Percentiles rank a stretch among this genome's conserved stretches.
Evolutionary conservation across 305 asterid genomes (phyloP).

Genomic region (Rubia peregrina): DNA sequence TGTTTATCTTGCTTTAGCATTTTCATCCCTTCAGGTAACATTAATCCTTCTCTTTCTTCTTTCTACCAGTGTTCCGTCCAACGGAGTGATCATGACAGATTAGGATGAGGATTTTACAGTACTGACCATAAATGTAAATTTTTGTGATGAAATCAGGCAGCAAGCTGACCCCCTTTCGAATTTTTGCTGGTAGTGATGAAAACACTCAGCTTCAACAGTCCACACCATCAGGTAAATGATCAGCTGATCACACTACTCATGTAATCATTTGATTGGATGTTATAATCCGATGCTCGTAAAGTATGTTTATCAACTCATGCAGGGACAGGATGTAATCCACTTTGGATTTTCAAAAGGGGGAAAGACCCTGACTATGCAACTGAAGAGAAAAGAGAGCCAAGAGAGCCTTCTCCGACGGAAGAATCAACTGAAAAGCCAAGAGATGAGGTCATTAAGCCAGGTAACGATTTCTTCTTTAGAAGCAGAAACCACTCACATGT

Average conservation of each 20-base stretch:
- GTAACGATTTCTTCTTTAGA: not conserved
- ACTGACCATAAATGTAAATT: not conserved
- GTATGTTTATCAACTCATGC: not conserved
- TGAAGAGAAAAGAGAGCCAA: not conserved
- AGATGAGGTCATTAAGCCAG: not conserved
- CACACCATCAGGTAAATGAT: not conserved
- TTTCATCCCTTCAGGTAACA: conserved; percentile 39
- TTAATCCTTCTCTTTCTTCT: no score
- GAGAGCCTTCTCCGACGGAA: not conserved
- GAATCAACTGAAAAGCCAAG: not conserved
- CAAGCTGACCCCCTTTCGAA: conserved; percentile 27
- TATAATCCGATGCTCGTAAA: not conserved
- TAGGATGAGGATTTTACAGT: not conserved
- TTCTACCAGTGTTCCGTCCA: no score
- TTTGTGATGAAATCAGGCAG: conserved; percentile 25
- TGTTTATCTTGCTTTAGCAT: conserved; percentile 56
- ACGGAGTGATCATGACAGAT: not conserved
- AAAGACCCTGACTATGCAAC: not conserved
- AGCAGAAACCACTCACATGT: no score
- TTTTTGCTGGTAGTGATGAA: conserved; percentile 21
- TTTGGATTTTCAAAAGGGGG: not conserved
- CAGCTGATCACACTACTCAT: not conserved
- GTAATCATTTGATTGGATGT: not conserved
- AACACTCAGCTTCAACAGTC: not conserved
- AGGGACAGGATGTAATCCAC: conserved; percentile 2